These are phyloP conservation scores for Nothopassalora personata DNA, from an alignment of 2,329 filamentous ascomycete species.

Conservation along the genomic window DNA sequence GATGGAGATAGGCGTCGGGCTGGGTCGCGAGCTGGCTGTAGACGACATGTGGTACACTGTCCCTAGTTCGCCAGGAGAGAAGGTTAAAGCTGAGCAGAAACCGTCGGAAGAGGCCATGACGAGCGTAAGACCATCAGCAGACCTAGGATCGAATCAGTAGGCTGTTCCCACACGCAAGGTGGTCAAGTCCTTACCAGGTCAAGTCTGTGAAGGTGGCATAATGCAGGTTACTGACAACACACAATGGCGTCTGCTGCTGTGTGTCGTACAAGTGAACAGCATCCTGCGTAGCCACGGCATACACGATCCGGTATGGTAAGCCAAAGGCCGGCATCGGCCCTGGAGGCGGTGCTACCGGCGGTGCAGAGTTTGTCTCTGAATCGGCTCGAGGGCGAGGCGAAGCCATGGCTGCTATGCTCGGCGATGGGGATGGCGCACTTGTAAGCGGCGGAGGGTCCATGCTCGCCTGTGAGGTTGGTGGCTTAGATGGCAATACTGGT, in stretches of 20 bases:
- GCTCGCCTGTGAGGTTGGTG: constrained; percentile 57
- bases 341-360: constrained; percentile 37
- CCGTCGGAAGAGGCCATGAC: constrained; percentile 97
- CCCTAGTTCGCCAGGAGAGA: constrained; percentile 76
- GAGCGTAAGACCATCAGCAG: constrained; percentile 68
- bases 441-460: constrained; percentile 78
- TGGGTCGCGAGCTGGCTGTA: constrained; percentile 34
- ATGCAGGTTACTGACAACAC: constrained; percentile 92
- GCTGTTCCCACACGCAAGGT: constrained; percentile 23
- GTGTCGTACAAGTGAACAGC: constrained; percentile 94
- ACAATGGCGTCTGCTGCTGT: constrained; percentile 88
- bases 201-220: constrained; percentile 96
- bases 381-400: constrained; percentile 48
- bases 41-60: constrained; percentile 67
- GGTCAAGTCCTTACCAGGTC: constrained; percentile 63
- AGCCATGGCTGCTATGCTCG: constrained; percentile 47
- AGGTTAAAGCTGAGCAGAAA: constrained; percentile 89
- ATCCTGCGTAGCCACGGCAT: constrained; percentile 95
- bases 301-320: constrained; percentile 87
- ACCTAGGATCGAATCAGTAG: constrained; percentile 47
- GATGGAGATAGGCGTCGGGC: constrained; percentile 37
- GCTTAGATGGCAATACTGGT: constrained; percentile 55
- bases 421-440: constrained; percentile 49
- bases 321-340: constrained; percentile 63
- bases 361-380: constrained; percentile 49